Evolutionary conservation across 2,329 filamentous ascomycete species (phyloP).

Genomic region (Talaromyces marneffei): DNA sequence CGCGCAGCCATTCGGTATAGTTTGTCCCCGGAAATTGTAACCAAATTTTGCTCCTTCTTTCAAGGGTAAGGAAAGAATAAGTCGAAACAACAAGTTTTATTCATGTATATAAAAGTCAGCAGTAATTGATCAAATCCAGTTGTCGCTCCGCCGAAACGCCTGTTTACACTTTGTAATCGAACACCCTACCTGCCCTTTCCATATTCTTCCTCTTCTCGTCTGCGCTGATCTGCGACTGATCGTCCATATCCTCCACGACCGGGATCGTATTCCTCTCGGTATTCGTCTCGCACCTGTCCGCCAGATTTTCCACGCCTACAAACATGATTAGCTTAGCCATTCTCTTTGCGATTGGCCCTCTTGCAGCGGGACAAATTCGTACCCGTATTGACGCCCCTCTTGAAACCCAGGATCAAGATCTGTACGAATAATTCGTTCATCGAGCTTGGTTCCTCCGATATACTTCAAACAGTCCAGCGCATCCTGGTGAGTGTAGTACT

Average conservation of each 20-base stretch:
- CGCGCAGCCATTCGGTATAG: not conserved
- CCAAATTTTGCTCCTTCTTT: not conserved
- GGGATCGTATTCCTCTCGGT: constrained; percentile 93
- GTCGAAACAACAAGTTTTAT: not conserved
- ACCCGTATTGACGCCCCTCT: constrained; percentile 91
- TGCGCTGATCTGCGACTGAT: constrained; percentile 61
- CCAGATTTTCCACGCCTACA: constrained; percentile 77
- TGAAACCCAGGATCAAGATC: constrained; percentile 94
- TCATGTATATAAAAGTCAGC: not conserved
- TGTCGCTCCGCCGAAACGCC: constrained; percentile 26
- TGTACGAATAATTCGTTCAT: constrained; percentile 92
- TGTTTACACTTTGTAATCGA: constrained; percentile 20
- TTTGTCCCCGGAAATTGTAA: not conserved
- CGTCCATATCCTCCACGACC: constrained; percentile 85
- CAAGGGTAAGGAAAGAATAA: not conserved
- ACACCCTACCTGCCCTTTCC: constrained; percentile 48
- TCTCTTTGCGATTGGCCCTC: not conserved
- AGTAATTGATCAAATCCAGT: constrained; percentile 18
- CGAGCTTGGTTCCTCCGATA: constrained; percentile 93
- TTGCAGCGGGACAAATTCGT: constrained; percentile 20
- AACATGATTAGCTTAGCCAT: constrained; percentile 17
- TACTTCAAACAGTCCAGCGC: constrained; percentile 98
- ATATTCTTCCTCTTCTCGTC: constrained; percentile 56
- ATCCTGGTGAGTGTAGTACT: constrained; percentile 97
- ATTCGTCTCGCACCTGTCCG: constrained; percentile 95